Evolutionary conservation across 768 basidiomycete genomes (phyloP), one percentile per base, ranked within the genome.

Genomic region (Mycena rebaudengoi): DNA sequence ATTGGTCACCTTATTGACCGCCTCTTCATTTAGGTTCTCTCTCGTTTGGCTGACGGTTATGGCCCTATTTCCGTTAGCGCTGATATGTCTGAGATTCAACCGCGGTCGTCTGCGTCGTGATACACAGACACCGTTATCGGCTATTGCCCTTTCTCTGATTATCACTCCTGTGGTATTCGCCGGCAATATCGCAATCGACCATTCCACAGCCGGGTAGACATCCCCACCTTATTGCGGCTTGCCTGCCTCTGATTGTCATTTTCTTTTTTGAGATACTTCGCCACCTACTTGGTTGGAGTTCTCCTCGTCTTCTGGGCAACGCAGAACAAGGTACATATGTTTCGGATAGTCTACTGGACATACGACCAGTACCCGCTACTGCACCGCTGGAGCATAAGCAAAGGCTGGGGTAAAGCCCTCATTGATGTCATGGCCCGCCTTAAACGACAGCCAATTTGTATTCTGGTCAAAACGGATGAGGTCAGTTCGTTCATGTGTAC

Each of bases 31-130:
- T 51, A 87, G 86, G 83, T 91, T 91, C 77, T 86, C 88, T 5
- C 80, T 91, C 6, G 85, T 84, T 14, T 91, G 89, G 88, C 78
- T 91, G 21, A 78, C 83, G 3, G 84, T 89, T 30, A 90, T 91
- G 87, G 70, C 79, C 1, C 72, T 91, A 21, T 92, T 90, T 68
- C 88, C 90, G 0, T 40, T 88, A 16, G 85, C 88, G 3, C 76
- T 87, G 4, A 70, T 91, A 5, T 64, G 91, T 5, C 76, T 92
- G 26, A 87, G 86, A 61, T 90, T 89, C 75, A 89, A 89, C 61
- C 84, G 90, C 18, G 85, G 86, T 18, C 83, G 88, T 30, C 73
- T 92, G 4, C 81, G 78, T 6, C 78, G 90, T 28, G 61, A 68
- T 11, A 71, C 73, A 3, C 75, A 66, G 18, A 82, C 86, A 6